Conservation (phyloP, 257 asterid genomes). For the Phtheirospermum japonicum region DNA sequence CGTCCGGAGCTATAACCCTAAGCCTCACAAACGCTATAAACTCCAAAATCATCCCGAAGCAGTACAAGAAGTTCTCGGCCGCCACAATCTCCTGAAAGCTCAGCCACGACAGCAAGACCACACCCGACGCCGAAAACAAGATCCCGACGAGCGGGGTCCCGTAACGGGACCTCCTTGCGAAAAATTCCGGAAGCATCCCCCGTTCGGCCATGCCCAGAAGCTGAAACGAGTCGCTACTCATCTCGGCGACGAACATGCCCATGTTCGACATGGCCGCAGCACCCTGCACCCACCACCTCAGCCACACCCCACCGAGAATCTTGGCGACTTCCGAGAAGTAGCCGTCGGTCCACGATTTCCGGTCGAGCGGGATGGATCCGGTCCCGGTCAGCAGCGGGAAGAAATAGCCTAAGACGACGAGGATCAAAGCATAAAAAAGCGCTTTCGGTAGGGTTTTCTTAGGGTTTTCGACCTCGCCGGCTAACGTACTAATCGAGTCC, state of each 20-base stretch:
- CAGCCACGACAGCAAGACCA: conserved; percentile 53
- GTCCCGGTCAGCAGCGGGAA: conserved; percentile 52
- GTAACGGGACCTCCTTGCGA: conserved; percentile 49
- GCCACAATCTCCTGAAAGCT: conserved; percentile 64
- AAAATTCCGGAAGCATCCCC: conserved; percentile 60
- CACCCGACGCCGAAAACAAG: conserved; percentile 56
- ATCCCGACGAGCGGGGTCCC: conserved; percentile 60
- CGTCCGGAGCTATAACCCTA: conserved; percentile 36
- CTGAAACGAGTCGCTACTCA: conserved; percentile 67
- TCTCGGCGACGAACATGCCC: conserved; percentile 65
- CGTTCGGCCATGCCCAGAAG: conserved; percentile 69
- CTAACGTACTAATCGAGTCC: conserved; percentile 61
- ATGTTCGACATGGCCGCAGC: conserved; percentile 62
- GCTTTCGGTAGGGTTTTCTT: conserved; percentile 56
- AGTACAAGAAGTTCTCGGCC: conserved; percentile 60
- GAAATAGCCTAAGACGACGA: conserved; percentile 51
- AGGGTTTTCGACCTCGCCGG: conserved; percentile 61
- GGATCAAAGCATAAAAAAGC: conserved; percentile 47
- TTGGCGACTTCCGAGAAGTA: conserved; percentile 51
- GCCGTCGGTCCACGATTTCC: conserved; percentile 48
- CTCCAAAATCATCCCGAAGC: conserved; percentile 61
- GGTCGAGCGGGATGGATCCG: conserved; percentile 49
- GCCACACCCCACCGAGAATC: conserved; percentile 53
- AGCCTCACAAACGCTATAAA: conserved; percentile 48
- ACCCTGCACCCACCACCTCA: conserved; percentile 55